Evolutionary conservation across 1,284 basidiomycete species (phyloP), one percentile per base, ranked within the genome.

Genomic region (Papiliotrema flavescens): DNA sequence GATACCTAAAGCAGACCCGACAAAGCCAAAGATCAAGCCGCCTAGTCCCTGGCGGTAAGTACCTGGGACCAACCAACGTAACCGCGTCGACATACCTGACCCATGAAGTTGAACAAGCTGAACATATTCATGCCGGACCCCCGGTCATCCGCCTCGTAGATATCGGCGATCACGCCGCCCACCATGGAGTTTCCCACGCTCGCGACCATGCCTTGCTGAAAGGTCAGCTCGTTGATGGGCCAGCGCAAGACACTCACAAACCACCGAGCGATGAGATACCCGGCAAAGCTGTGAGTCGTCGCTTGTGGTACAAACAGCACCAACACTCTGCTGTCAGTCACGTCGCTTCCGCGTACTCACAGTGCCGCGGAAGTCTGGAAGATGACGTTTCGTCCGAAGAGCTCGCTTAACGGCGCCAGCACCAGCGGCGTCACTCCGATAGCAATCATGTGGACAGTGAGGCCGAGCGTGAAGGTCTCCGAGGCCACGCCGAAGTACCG

Each of bases 51-150:
- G 35, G 6, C 19, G n/a, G 5, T 43, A 13, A 13, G 17, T 23
- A 19, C 4, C 13, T 4, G 17, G 19, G n/a, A 28, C 40, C 11
- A 5, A 11, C 22, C 28, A 39, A n/a, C 7, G n/a, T 47, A 20
- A n/a, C 28, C 47, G 19, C 14, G 23, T 39, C 13, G 28, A 54
- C 62, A 55, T 39, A 64, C 64, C 71, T 78, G 52, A 51, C 77
- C 55, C 57, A 57, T 60, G 48, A 76, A 79, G 49, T 78, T 75
- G 9, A 69, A 54, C 2, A 78, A 50, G 11, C 70, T 62, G 56
- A 78, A 79, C 6, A 75, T 55, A 32, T 70, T 71, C 78, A 80
- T 79, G 0, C 76, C 70, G 2, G 65, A 55, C 0, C 78, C 78
- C 20, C 79, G 61, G 26, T 64, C 55, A 14, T 57, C 59, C 47